Percentiles rank a stretch among this genome's conserved stretches.
Conservation (phyloP, 768 basidiomycete genomes). For the Suillus americanus region DNA sequence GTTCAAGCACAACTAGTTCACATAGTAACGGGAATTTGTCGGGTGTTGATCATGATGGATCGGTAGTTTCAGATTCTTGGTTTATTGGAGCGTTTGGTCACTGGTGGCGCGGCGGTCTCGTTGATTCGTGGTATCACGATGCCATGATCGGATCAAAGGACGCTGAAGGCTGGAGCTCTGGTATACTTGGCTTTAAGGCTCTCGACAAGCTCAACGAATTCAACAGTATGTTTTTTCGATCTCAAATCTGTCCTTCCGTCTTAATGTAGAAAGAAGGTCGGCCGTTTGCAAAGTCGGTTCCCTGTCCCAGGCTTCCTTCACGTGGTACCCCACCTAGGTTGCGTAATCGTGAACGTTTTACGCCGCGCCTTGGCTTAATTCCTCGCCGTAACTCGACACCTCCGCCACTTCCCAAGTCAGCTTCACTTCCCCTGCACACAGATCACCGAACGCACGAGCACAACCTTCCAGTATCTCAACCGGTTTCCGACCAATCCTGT, state of each 20-base stretch:
- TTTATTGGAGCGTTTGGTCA: slow-evolving; percentile 89
- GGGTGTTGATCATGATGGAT: slow-evolving; percentile 38
- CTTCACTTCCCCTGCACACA: slow-evolving; percentile 73
- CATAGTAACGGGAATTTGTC: slow-evolving; percentile 22
- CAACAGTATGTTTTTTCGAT: slow-evolving; percentile 47
- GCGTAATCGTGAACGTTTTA: slow-evolving; percentile 56
- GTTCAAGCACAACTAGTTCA: slow-evolving; percentile 34
- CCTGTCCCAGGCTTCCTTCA: slow-evolving; percentile 41
- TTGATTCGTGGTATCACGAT: slow-evolving; percentile 80
- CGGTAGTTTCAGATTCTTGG: slow-evolving; percentile 75
- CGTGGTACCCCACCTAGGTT: slow-evolving; percentile 56
- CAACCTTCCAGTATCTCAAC: slow-evolving; percentile 24
- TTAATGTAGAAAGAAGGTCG: slow-evolving; percentile 36
- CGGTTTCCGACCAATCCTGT: slow-evolving; percentile 26
- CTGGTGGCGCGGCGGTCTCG: slow-evolving; percentile 86
- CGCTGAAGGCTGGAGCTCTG: slow-evolving; percentile 74
- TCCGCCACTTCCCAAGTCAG: slow-evolving; percentile 83
- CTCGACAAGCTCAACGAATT: slow-evolving; percentile 68
- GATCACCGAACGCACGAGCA: slow-evolving; percentile 35
- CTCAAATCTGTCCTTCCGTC: not conserved
- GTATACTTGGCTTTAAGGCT: slow-evolving; percentile 74
- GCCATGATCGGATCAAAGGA: slow-evolving; percentile 62
- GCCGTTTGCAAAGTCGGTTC: slow-evolving; percentile 49
- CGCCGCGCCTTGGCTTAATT: slow-evolving; percentile 37
- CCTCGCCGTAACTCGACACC: slow-evolving; percentile 68